Base-by-base conservation (phyloP, 2,329 filamentous ascomycete genomes). In the Claviceps paspali region DNA sequence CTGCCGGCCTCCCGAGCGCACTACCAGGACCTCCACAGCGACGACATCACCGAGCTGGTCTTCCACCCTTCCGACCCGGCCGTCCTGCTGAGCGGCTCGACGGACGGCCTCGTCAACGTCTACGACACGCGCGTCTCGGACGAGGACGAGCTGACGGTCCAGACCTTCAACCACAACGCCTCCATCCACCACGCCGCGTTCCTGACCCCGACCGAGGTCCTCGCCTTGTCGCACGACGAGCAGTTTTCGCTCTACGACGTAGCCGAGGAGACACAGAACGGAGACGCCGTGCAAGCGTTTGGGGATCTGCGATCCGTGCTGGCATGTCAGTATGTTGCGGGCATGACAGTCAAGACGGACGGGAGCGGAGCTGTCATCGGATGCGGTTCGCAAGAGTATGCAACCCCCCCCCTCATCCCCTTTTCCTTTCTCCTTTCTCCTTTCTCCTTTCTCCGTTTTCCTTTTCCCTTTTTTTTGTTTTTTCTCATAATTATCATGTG, bases 181-280 rank as follows among this genome's bases (percentile, higher is more conserved):
- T 83, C 81, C 0, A 72, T 88, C 44, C 81, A 85, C 54, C 79
- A 74, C 46, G 76, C 82, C 11, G 79, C 76, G 5, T 87, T 86
- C 59, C 62, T 88, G 38, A 73, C 47, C 6, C 56, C 63, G 12
- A 68, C 68, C 5, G 70, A 80, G 49, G 70, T 86, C 23, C 84
- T 76, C 44, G 80, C 79, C 4, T 59, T 87, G 8, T 83, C 79
- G 1, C 81, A 85, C 41, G 83, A 88, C 52, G 83, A 91, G 61
- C 76, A 74, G 41, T 71, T 86, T 43, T 77, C 79, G 14, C 67
- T 86, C 40, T 85, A 86, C 52, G 71, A 78, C 43, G 61, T 82
- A 38, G 71, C 75, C 33, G 79, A 80, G 44, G 69, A 70, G 28
- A 61, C 64, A n/a, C 68, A 72, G 32, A 70, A 71, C 14, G 76